These are phyloP conservation scores for Orbilia blumenaviensis DNA, from an alignment of 2,329 filamentous ascomycete genomes.

Conservation along the genomic window DNA sequence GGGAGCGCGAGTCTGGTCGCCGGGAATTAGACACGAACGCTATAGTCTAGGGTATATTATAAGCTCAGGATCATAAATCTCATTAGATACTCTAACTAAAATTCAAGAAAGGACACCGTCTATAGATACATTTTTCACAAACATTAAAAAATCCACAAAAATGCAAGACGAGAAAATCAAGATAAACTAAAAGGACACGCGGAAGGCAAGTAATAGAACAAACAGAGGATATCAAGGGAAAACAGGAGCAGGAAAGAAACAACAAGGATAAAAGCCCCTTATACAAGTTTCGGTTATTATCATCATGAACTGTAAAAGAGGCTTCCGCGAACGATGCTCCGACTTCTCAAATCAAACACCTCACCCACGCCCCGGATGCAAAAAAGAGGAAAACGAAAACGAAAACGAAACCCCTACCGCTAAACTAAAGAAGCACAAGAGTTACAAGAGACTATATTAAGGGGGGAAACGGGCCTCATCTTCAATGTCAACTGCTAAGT, in stretches of 20 bases:
- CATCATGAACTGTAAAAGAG: background rate
- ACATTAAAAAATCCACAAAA: background rate
- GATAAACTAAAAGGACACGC: background rate
- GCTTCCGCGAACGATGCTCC: background rate
- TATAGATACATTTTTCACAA: conserved; percentile 16
- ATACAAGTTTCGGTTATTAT: background rate
- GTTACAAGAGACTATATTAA: conserved; percentile 28
- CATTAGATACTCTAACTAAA: conserved; percentile 18
- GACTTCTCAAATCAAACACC: conserved; percentile 11
- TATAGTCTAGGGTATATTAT: too few species aligned
- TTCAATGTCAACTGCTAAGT: background rate
- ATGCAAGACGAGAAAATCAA: too few species aligned
- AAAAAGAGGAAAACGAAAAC: background rate
- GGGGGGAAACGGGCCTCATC: conserved; percentile 11
- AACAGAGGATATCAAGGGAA: background rate
- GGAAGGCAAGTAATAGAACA: background rate
- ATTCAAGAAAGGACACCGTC: conserved; percentile 6
- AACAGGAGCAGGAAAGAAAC: background rate
- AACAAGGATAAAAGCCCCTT: background rate
- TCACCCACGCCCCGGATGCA: background rate
- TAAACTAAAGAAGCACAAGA: conserved; percentile 6
- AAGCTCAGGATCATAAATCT: conserved; percentile 6
- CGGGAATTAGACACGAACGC: too few species aligned
- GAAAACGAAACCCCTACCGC: conserved; percentile 12
- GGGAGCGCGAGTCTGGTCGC: too few species aligned